These are phyloP conservation scores for Bertia moriformis DNA, from an alignment of 2,329 filamentous ascomycete genomes.

Conservation along the genomic window DNA sequence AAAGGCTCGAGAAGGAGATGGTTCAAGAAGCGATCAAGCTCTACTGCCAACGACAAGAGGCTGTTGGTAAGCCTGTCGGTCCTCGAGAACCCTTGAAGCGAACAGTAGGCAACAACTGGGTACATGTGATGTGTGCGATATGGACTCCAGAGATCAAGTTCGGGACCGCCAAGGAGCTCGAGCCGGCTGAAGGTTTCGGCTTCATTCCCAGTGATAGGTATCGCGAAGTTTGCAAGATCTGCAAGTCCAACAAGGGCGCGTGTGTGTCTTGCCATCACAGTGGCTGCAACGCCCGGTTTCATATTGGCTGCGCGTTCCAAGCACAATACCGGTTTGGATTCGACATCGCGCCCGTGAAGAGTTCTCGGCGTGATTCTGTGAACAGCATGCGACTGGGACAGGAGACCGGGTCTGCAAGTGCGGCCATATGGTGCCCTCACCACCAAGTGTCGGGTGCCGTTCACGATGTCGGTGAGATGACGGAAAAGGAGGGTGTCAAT, in stretches of 20 bases:
- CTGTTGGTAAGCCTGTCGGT: constrained; percentile 46
- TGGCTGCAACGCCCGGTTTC: constrained; percentile 34
- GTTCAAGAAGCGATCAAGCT: constrained; percentile 45
- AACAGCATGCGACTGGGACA: constrained; percentile 49
- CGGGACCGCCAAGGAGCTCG: constrained; percentile 47
- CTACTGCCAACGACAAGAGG: constrained; percentile 49
- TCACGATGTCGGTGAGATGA: constrained; percentile 47
- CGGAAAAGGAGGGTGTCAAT: constrained; percentile 40
- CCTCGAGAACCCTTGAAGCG: constrained; percentile 59
- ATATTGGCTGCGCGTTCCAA: constrained; percentile 56
- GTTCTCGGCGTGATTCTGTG: constrained; percentile 45
- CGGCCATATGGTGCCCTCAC: constrained; percentile 58
- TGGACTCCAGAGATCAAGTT: constrained; percentile 61
- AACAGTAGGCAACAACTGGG: constrained; percentile 63
- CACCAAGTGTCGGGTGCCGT: constrained; percentile 40
- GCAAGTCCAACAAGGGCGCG: constrained; percentile 44
- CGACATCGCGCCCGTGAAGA: constrained; percentile 56
- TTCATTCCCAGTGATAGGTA: constrained; percentile 43
- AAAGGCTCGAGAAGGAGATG: constrained; percentile 54
- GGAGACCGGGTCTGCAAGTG: constrained; percentile 45
- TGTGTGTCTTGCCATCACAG: constrained; percentile 51
- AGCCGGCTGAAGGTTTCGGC: constrained; percentile 56
- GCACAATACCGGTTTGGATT: constrained; percentile 54
- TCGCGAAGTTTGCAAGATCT: constrained; percentile 51
- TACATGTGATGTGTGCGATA: constrained; percentile 57